Evolutionary conservation across 2,329 filamentous ascomycete genomes (phyloP).

Genomic region (Diaporthe ampelina): DNA sequence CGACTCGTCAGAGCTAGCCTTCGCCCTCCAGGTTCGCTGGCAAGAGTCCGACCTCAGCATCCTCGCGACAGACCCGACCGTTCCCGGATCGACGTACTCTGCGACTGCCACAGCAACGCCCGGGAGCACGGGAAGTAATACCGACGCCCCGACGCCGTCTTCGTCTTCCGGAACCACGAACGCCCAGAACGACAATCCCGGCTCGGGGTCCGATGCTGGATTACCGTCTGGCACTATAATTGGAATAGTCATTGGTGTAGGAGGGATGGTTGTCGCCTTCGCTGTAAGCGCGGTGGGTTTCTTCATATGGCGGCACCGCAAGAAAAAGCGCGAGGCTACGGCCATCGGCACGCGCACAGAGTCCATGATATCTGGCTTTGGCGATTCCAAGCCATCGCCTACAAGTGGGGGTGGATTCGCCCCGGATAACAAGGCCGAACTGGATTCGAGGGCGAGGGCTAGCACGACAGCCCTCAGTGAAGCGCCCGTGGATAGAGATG

Average conservation of each 20-base stretch:
- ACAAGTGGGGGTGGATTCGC: neutral
- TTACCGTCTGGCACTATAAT: neutral
- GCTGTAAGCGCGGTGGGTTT: neutral
- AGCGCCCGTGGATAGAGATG: neutral
- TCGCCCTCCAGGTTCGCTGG: conserved; percentile 44
- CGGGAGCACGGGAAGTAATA: neutral
- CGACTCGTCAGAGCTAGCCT: conserved; percentile 41
- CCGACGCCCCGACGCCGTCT: neutral
- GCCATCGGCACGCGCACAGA: neutral
- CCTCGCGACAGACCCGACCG: conserved; percentile 44
- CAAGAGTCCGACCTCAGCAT: conserved; percentile 42
- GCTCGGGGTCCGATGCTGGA: neutral
- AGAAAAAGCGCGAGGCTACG: neutral
- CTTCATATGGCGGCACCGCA: conserved; percentile 23
- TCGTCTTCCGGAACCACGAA: neutral
- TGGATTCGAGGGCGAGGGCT: conserved; percentile 19
- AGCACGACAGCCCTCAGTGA: conserved; percentile 7
- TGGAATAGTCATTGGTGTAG: neutral
- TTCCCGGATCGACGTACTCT: conserved; percentile 42
- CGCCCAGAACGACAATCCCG: neutral
- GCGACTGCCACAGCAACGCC: conserved; percentile 22
- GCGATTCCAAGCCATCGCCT: conserved; percentile 7
- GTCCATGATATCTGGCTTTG: conserved; percentile 10
- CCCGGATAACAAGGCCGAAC: conserved; percentile 19
- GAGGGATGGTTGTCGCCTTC: neutral